Percentiles rank a stretch among this genome's conserved stretches.
These are phyloP conservation scores for Ciborinia camelliae DNA, from an alignment of 2,329 filamentous ascomycete species.

Conservation along the genomic window DNA sequence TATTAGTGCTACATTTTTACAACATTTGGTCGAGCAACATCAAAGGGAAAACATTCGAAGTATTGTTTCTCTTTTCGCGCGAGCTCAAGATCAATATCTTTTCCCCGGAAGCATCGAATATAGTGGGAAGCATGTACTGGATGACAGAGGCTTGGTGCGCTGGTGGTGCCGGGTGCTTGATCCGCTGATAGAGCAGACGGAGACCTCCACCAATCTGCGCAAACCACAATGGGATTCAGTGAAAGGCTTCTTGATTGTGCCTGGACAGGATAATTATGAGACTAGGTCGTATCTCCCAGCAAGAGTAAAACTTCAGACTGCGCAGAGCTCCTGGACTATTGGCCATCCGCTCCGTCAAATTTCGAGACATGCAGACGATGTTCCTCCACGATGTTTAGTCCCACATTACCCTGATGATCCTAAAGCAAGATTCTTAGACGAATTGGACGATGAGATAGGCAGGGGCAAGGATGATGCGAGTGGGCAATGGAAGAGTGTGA, in stretches of 20 bases:
- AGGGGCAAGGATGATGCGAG: constrained; percentile 53
- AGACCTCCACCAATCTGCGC: neutral
- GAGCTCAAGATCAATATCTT: constrained; percentile 88
- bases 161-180: constrained; percentile 95
- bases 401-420: constrained; percentile 94
- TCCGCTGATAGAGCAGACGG: constrained; percentile 52
- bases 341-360: constrained; percentile 66
- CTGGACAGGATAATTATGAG: constrained; percentile 79
- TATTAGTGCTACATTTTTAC: constrained; percentile 71
- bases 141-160: constrained; percentile 83
- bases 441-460: constrained; percentile 79
- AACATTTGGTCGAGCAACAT: constrained; percentile 66
- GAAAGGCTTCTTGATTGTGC: constrained; percentile 82
- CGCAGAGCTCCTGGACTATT: constrained; percentile 55
- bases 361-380: constrained; percentile 60
- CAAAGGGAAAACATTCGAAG: constrained; percentile 63
- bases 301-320: constrained; percentile 31
- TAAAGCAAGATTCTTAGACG: constrained; percentile 83
- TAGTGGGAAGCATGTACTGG: constrained; percentile 79
- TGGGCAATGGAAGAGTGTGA: constrained; percentile 79
- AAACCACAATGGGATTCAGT: constrained; percentile 44
- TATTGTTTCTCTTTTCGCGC: constrained; percentile 85
- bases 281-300: constrained; percentile 73
- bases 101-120: constrained; percentile 92
- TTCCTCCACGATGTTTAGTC: constrained; percentile 79